These are phyloP conservation scores for Magnusiomyces fungicola DNA, from an alignment of 1,139 yeast species.

Conservation along the genomic window DNA sequence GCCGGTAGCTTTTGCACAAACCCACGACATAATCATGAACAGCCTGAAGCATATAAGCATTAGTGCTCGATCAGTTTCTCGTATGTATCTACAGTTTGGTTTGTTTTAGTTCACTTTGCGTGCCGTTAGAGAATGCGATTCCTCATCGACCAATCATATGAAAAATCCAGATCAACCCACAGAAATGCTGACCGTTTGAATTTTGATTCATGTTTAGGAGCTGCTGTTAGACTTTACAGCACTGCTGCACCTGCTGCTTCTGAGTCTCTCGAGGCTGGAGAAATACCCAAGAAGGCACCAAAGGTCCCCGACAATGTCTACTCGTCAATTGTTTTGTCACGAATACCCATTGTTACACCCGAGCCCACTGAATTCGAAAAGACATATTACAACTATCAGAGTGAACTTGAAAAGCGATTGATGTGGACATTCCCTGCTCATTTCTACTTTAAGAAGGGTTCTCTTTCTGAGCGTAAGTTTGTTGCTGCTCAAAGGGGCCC, in stretches of 20 bases:
- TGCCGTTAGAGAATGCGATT: too few relatives aligned
- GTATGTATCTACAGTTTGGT: too few relatives aligned
- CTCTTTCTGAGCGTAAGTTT: slow-evolving; percentile 79
- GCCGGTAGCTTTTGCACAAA: too few relatives aligned
- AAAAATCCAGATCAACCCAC: too few relatives aligned
- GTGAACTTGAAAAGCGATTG: slow-evolving; percentile 76
- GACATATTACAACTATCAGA: slow-evolving; percentile 75
- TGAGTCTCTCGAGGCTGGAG: slow-evolving; percentile 1
- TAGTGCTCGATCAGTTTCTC: neutral
- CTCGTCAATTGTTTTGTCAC: slow-evolving; percentile 53
- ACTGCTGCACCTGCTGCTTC: slow-evolving; percentile 5
- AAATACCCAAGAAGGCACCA: slow-evolving; percentile 4
- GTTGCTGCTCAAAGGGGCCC: slow-evolving; percentile 72
- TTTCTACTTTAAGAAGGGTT: slow-evolving; percentile 86
- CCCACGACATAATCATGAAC: neutral
- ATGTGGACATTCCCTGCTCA: slow-evolving; percentile 98
- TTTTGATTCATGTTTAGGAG: slow-evolving; percentile 3
- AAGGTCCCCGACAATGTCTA: slow-evolving; percentile 17
- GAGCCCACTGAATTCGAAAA: slow-evolving; percentile 66
- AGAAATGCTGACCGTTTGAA: neutral
- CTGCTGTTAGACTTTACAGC: slow-evolving; percentile 12
- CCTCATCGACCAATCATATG: too few relatives aligned
- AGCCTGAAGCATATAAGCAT: neutral
- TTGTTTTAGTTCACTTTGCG: too few relatives aligned
- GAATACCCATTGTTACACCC: slow-evolving; percentile 79